Evolutionary conservation across 192 early-diverging fungal species (phyloP), one percentile per base, ranked within the genome.

Genomic region (Backusella sp.): DNA sequence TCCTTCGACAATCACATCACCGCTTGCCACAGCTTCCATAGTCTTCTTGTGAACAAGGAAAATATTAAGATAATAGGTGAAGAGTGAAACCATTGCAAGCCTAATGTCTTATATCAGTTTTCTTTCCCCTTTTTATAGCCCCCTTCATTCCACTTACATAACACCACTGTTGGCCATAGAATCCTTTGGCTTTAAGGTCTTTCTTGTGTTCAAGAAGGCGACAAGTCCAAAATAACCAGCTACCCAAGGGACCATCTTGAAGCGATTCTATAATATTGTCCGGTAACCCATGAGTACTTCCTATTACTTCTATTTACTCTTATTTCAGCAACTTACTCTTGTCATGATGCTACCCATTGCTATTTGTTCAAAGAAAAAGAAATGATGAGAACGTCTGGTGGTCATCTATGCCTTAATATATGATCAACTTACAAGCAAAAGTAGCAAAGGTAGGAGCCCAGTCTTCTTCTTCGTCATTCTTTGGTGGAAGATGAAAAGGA

Each of bases 271-370:
- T 32, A 44, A 62, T 23, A 66, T 36, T 30, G 28, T n/a, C 23
- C 32, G 4, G 8, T 66, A 11, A 36, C 1, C 8, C 12, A 59
- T 44, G 14, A 26, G 23, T 4, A 6, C 28, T 30, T 59, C 23
- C 6, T 19, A 59, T 23, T 59, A 59, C 9, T 65, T 23, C 23
- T 65, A 65, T 23, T 12, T 28, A 66, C 4, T 66, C 19, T 30
- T 32, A 32, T 9, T 68, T 68, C 8, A 23, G 26, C 21, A 15
- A 73, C 77, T 76, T 79, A 83, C 82, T 44, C 82, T 66, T 37
- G 79, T 41, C 28, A 83, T 71, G 68, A 83, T 83, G 53, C 78
- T 72, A 41, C 69, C 74, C 75, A 83, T 76, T 28, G 78, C 82
- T 83, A 52, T 44, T 28, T 9, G 46, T 36, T 41, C 17, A 17